A percentile compares a stretch with the other conserved stretches of the same genome.
Conservation (phyloP, 2,329 filamentous ascomycete species). For the Paracoccidioides lutzii region DNA sequence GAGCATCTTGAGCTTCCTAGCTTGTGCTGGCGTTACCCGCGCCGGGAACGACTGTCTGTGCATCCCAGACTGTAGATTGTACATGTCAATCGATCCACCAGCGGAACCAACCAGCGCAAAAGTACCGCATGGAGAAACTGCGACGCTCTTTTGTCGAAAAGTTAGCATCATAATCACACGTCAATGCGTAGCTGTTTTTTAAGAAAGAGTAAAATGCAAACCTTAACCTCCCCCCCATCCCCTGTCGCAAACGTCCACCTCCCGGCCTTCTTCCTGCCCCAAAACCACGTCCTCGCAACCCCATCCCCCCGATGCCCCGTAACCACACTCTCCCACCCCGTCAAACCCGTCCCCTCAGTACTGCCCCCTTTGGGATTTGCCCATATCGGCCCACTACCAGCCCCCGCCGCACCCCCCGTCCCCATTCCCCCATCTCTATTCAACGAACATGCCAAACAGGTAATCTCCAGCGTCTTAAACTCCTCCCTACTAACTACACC, state of each 20-base stretch:
- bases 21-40: slow-evolving; percentile 61
- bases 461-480: slow-evolving; percentile 84
- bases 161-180: not conserved
- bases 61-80: slow-evolving; percentile 85
- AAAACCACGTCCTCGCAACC: slow-evolving; percentile 91
- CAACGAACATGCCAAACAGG: slow-evolving; percentile 76
- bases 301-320: slow-evolving; percentile 81
- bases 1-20: slow-evolving; percentile 58
- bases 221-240: slow-evolving; percentile 63
- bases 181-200: not conserved
- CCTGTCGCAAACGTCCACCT: slow-evolving; percentile 84
- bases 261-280: slow-evolving; percentile 85
- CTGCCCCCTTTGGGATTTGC: slow-evolving; percentile 57
- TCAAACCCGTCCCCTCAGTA: slow-evolving; percentile 61
- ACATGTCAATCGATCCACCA: slow-evolving; percentile 79
- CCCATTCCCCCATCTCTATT: slow-evolving; percentile 94
- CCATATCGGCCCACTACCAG: slow-evolving; percentile 72
- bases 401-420: slow-evolving; percentile 29
- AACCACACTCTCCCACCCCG: slow-evolving; percentile 93
- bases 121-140: slow-evolving; percentile 82
- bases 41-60: slow-evolving; percentile 82
- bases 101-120: slow-evolving; percentile 84
- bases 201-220: slow-evolving; percentile 14
- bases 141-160: slow-evolving; percentile 49
- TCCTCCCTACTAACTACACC: slow-evolving; percentile 20